Conservation (phyloP, 2,329 filamentous ascomycete species). For the Botrytis paeoniae region DNA sequence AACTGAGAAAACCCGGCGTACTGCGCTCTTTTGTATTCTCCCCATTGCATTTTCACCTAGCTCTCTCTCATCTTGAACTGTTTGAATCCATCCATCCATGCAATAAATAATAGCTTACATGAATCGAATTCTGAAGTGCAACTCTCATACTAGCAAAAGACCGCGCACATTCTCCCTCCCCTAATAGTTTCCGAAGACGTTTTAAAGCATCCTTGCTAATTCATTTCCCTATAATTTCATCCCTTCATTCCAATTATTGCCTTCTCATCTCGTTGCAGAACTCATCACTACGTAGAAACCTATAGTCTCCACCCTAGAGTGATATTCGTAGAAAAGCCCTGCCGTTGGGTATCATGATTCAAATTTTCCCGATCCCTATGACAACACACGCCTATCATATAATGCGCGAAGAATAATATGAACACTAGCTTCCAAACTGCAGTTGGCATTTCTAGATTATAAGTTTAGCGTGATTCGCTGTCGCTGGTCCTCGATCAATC, state of each 20-base stretch:
- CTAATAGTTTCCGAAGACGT: background rate
- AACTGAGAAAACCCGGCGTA: constrained; percentile 1
- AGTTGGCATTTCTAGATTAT: constrained; percentile 4
- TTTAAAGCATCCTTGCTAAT: background rate
- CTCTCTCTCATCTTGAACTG: constrained; percentile 4
- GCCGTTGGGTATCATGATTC: constrained; percentile 21
- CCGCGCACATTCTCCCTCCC: background rate
- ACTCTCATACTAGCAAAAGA: constrained; percentile 12
- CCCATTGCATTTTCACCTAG: background rate
- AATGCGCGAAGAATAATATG: constrained; percentile 17
- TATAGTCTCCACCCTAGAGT: background rate
- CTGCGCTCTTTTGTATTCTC: constrained; percentile 14
- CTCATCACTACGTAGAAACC: constrained; percentile 7
- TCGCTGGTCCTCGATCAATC: constrained; percentile 1
- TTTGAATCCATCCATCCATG: constrained; percentile 4
- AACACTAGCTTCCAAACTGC: constrained; percentile 16
- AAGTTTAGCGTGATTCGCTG: constrained; percentile 1
- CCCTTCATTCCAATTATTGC: background rate
- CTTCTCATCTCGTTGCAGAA: constrained; percentile 11
- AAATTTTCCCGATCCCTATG: constrained; percentile 17
- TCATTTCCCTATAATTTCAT: background rate
- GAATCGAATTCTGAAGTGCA: constrained; percentile 14
- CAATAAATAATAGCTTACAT: constrained; percentile 17
- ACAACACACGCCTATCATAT: constrained; percentile 11
- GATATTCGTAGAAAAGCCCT: constrained; percentile 13